Evolutionary conservation across 129 eudicot species (phyloP), one percentile per base, ranked within the genome.

Genomic region (Lactuca saligna): DNA sequence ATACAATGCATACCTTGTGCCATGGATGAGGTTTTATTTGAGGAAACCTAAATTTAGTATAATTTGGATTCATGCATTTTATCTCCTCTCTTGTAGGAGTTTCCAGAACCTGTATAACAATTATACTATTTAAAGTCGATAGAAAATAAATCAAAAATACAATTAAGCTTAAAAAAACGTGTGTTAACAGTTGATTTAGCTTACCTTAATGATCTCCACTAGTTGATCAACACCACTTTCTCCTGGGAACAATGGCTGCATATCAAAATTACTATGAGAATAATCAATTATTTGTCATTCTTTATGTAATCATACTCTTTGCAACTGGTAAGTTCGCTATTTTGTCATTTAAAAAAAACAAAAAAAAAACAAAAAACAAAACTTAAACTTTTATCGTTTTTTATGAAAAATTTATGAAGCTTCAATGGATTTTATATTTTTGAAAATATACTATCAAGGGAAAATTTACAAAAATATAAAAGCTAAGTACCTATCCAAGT

Each of bases 11-110:
- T 71, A 84, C 97, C 92, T 93, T 93, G 80, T 93, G 98, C 98
- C 98, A 93, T 15, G 96, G 98, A 85, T 93, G 98, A 73, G 98
- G 92, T 78, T 89, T 93, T 77, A 93, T 93, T 78, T 93, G 98
- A 8, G 96, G 98, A 71, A 93, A 93, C 75, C 83, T 84, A 73
- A 93, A 93, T 74, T 93, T 95, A 3, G 96, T 89, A 42, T 93
- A 89, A 82, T 92, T 88, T 74, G 98, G 98, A 68, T 92, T 92
- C 98, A 92, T 92, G 77, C 96, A 88, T 74, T 88, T 92, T 61
- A 93, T 93, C 84, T 93, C 96, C 83, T 93, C 96, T 67, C 96
- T 81, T 13, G 98, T 93, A 57, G 98, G 98, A 55, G 98, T 92
- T 73, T 96, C 98, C 78, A 92, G 69, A 81, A 92, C 96, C 98